Base-by-base conservation (phyloP, 169 alveolate species). In the Cryptosporidium bovis region DNA sequence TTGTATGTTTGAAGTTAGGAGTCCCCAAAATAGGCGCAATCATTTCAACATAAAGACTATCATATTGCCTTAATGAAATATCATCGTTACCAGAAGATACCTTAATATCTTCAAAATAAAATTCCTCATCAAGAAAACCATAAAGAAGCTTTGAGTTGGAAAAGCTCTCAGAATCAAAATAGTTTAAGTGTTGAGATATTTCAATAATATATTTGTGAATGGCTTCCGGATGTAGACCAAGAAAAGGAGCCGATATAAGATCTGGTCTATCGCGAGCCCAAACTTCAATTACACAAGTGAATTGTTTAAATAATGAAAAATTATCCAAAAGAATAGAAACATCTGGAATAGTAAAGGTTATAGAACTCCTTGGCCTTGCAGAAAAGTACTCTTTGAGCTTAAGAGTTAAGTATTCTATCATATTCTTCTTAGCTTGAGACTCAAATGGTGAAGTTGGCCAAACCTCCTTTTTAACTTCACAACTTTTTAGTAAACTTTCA, bases 201-300 rank as follows among this genome's bases (percentile, higher is more conserved):
- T 34, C 16, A 62, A 29, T 12, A 8, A 62, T 27, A 27, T 20
- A 62, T 27, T 20, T 20, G 1, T 29, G 29, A 10, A 69, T 69
- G 3, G 51, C 31, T 5, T 8, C 36, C 1, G 83, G 68, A 34
- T 56, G 51, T 12, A 69, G 40, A 7, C 83, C 83, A 7, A 51
- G 3, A 53, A 53, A 56, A 8, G 83, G 83, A 53, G 83, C 83
- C 4, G 66, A 56, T 7, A 69, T 36, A 15, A 69, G 67, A 46
- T 69, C 83, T n/a, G 51, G 67, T 51, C 83, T 65, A 33, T 69
- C 56, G 5, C 34, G 46, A 27, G 83, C 83, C 83, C 83, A 69
- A 2, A 18, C 12, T 8, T 29, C 51, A 15, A 69, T 69, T 3
- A 62, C 83, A 53, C 83, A 53, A 10, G 34, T 34, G 27, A 44